phyloP scores from a whole-genome alignment of 2,329 filamentous ascomycete species.

The Neopestalotiopsis sp. region DNA sequence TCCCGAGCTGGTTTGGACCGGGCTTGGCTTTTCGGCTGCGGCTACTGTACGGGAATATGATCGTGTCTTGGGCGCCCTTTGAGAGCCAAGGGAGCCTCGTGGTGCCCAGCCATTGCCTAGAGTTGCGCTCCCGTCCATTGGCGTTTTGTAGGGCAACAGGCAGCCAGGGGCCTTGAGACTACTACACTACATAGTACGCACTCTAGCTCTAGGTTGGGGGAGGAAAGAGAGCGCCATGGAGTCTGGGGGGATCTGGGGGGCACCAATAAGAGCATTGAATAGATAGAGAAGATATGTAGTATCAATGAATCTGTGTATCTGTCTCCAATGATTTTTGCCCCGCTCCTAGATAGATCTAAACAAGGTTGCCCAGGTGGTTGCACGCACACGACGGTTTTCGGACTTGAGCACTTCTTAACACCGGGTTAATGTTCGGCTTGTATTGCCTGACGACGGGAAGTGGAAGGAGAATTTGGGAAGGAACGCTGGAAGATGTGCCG shows the following conservation, averaged over 20 bases:
- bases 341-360: too few relatives aligned
- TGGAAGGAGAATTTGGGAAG: neutral
- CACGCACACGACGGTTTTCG: neutral
- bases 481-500: neutral
- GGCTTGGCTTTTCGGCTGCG: slow-evolving; percentile 1
- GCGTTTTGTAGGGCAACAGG: too few relatives aligned
- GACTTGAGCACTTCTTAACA: neutral
- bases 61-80: neutral
- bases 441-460: neutral
- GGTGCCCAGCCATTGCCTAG: neutral
- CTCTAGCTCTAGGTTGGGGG: too few relatives aligned
- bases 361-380: neutral
- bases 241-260: too few relatives aligned
- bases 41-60: slow-evolving; percentile 5
- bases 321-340: too few relatives aligned
- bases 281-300: too few relatives aligned
- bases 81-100: neutral
- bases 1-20: neutral
- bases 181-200: too few relatives aligned
- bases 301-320: too few relatives aligned
- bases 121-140: too few relatives aligned
- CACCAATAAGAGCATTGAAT: too few relatives aligned
- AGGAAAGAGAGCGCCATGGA: too few relatives aligned
- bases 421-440: neutral
- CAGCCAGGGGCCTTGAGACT: too few relatives aligned